Conservation (phyloP, 1,284 basidiomycete species). For the Lignosus rhinocerotis region DNA sequence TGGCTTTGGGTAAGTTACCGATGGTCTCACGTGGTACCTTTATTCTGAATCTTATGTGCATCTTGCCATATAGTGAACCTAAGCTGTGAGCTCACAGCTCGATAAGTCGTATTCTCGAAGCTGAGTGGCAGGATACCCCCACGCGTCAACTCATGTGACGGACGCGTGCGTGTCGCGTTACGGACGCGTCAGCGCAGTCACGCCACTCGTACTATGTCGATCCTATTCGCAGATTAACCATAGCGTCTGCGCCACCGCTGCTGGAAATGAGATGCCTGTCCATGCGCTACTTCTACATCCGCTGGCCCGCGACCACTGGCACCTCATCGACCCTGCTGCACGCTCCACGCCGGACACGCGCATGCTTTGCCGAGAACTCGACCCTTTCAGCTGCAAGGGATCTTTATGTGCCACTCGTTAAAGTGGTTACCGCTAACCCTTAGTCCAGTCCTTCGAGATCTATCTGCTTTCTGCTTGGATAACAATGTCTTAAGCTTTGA, state of each 20-base stretch:
- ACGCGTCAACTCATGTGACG: neutral
- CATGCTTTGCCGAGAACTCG: too few species aligned
- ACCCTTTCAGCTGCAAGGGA: too few species aligned
- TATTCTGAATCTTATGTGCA: too few species aligned
- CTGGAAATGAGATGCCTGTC: too few species aligned
- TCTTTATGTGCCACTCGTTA: neutral
- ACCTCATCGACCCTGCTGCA: too few species aligned
- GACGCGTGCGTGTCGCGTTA: neutral
- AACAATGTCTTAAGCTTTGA: neutral
- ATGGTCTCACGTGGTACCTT: too few species aligned
- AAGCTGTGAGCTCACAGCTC: neutral
- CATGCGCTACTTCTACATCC: too few species aligned
- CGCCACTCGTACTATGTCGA: neutral
- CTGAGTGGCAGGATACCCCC: neutral
- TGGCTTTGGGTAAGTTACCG: too few species aligned
- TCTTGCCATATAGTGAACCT: neutral
- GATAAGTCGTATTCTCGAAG: neutral
- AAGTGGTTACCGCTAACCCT: neutral
- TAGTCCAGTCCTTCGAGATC: neutral
- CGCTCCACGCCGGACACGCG: too few species aligned
- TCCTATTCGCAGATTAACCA: neutral
- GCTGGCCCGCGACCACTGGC: too few species aligned
- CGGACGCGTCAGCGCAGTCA: neutral
- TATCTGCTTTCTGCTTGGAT: neutral
- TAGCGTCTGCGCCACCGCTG: too few species aligned